These are phyloP conservation scores for Penicillium robsamsonii DNA, from an alignment of 495 filamentous ascomycete species.

Conservation along the genomic window DNA sequence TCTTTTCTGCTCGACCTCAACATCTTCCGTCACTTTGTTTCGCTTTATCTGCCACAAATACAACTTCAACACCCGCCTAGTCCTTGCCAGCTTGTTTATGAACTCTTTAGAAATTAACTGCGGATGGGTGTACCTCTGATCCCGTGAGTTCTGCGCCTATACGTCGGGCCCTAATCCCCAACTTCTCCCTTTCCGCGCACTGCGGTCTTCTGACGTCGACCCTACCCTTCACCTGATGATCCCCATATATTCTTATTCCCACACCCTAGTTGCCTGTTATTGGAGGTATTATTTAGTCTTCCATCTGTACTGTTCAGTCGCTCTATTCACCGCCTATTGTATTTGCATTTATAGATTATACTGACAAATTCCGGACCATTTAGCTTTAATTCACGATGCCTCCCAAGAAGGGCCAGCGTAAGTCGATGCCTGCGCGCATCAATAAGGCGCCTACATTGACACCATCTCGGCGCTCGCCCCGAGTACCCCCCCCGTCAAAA, in stretches of 20 bases:
- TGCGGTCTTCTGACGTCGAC: constrained; percentile 22
- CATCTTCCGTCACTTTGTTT: constrained; percentile 11
- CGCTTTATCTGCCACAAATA: constrained; percentile 6
- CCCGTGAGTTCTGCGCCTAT: constrained; percentile 18
- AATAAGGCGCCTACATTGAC: constrained; percentile 15
- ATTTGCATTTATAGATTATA: constrained; percentile 12
- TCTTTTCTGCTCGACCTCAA: constrained; percentile 31
- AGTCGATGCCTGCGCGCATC: constrained; percentile 22
- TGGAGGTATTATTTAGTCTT: not conserved
- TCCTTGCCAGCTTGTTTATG: not conserved
- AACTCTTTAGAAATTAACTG: not conserved
- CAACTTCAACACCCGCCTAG: not conserved
- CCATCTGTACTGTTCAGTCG: not conserved
- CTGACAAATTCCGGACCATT: constrained; percentile 7
- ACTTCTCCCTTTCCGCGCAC: constrained; percentile 17
- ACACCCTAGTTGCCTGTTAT: constrained; percentile 1
- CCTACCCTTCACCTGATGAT: not conserved
- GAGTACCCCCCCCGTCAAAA: constrained; percentile 15
- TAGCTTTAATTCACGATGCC: constrained; percentile 24
- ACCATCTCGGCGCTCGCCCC: constrained; percentile 25
- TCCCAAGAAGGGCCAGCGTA: constrained; percentile 25
- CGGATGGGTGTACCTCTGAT: constrained; percentile 7
- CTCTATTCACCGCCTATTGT: constrained; percentile 1
- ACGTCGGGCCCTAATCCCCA: constrained; percentile 22
- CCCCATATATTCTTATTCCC: constrained; percentile 3